Percentiles rank a stretch among this genome's conserved stretches.
Conservation (phyloP, 1,284 basidiomycete species). For the Malassezia furfur region DNA sequence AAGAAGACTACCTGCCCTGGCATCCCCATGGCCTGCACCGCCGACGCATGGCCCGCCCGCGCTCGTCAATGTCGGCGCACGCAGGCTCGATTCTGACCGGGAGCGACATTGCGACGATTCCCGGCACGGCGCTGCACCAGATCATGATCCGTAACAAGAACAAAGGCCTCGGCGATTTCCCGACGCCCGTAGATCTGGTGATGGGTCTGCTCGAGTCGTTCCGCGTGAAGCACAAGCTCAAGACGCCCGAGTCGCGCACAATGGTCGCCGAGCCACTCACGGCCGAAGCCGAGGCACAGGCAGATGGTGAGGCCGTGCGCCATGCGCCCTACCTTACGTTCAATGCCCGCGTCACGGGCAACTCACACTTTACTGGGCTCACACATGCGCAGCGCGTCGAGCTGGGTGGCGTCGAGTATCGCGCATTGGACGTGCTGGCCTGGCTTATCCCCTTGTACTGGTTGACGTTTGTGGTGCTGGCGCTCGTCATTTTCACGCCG, state of each 20-base stretch:
- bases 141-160: conserved; percentile 19
- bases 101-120: neutral
- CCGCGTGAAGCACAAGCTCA: conserved; percentile 50
- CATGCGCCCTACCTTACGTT: conserved; percentile 75
- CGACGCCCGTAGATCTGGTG: neutral
- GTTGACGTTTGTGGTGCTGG: conserved; percentile 21
- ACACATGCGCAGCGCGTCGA: conserved; percentile 78
- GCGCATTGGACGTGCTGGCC: conserved; percentile 68
- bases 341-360: conserved; percentile 55
- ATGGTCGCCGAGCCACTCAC: conserved; percentile 33
- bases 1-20: too few relatives aligned
- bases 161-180: conserved; percentile 10
- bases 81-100: neutral
- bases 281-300: neutral
- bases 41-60: too few relatives aligned
- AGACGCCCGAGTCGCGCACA: conserved; percentile 64
- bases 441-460: conserved; percentile 37
- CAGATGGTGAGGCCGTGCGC: conserved; percentile 14
- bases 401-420: conserved; percentile 85
- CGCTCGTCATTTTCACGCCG: conserved; percentile 35
- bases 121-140: conserved; percentile 19
- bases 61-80: neutral
- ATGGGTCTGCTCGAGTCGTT: conserved; percentile 48
- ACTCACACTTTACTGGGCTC: conserved; percentile 73
- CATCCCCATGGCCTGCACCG: too few relatives aligned